These are phyloP conservation scores for Candida sp. DNA, from an alignment of 1,139 yeast species.

Conservation along the genomic window DNA sequence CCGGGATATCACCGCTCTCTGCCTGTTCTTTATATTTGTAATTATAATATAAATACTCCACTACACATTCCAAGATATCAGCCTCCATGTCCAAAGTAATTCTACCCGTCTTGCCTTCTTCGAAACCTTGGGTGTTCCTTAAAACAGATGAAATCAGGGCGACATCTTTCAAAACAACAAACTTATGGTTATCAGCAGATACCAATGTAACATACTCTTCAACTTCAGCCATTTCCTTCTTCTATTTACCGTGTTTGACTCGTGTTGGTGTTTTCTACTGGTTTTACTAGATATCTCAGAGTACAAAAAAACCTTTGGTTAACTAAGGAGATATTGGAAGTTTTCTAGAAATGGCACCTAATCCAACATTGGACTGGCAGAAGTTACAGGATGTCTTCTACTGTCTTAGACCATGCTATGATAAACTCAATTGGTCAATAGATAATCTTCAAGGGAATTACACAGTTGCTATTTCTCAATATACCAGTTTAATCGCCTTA, in stretches of 20 bases:
- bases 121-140: slow-evolving; percentile 61
- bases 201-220: slow-evolving; percentile 58
- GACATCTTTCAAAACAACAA: slow-evolving; percentile 66
- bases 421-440: slow-evolving; percentile 32
- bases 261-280: not conserved
- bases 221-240: slow-evolving; percentile 1
- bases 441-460: slow-evolving; percentile 27
- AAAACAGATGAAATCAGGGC: slow-evolving; percentile 85
- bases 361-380: slow-evolving; percentile 60
- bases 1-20: slow-evolving; percentile 63
- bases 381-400: slow-evolving; percentile 60
- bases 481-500: slow-evolving; percentile 34
- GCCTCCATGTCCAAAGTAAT: slow-evolving; percentile 67
- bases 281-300: too few relatives aligned
- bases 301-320: too few relatives aligned
- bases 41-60: slow-evolving; percentile 82
- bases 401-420: slow-evolving; percentile 44
- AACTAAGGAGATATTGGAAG: too few relatives aligned
- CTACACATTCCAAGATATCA: slow-evolving; percentile 70
- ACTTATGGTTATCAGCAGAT: slow-evolving; percentile 71
- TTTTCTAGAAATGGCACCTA: slow-evolving; percentile 21
- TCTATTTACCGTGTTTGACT: too few relatives aligned
- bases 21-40: slow-evolving; percentile 59
- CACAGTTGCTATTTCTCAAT: slow-evolving; percentile 23
- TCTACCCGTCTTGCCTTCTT: slow-evolving; percentile 49